Conservation (phyloP, 345 rosid genomes). For the Cardamine chenopodiifolia region DNA sequence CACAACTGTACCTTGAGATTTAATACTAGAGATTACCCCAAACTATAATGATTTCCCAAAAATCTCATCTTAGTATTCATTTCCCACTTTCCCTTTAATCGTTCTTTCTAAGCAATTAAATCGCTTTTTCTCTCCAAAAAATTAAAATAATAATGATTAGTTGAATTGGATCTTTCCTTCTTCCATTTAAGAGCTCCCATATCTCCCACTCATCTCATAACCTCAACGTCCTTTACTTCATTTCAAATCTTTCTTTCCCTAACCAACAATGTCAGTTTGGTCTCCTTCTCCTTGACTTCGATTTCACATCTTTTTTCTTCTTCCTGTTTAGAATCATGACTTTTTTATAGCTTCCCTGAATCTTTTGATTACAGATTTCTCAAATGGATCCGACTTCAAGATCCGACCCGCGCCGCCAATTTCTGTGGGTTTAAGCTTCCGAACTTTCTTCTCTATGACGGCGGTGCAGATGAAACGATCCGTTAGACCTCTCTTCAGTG, state of each 20-base stretch:
- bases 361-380: background rate
- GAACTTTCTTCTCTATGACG: background rate
- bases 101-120: background rate
- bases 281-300: constrained; percentile 35
- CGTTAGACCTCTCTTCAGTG: constrained; percentile 61
- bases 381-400: constrained; percentile 3
- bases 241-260: background rate
- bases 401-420: constrained; percentile 36
- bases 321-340: background rate
- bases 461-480: constrained; percentile 66
- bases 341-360: background rate
- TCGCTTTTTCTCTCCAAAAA: background rate
- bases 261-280: constrained; percentile 9
- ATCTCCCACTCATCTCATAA: background rate
- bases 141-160: background rate
- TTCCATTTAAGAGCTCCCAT: background rate
- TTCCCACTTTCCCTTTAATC: background rate
- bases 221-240: background rate
- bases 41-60: background rate
- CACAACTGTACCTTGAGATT: background rate
- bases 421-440: constrained; percentile 31
- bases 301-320: too few relatives aligned
- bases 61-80: background rate
- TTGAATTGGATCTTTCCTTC: background rate
- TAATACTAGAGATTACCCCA: background rate